Evolutionary conservation across 805 yeast genomes (phyloP), one percentile per base, ranked within the genome.

Genomic region (Pichia insulana): DNA sequence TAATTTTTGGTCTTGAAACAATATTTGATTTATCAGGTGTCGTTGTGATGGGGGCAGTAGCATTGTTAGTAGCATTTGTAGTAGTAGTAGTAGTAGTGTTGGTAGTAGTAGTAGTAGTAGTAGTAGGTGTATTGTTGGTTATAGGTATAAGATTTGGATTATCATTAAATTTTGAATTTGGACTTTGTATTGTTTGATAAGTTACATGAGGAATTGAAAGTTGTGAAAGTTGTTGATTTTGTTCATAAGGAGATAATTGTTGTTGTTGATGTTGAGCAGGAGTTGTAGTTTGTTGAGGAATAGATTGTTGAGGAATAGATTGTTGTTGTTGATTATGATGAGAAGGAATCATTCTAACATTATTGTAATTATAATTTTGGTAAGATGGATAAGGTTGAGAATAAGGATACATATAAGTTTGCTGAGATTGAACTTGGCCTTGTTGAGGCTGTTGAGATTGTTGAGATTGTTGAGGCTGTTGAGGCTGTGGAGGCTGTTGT

Each of bases 1-100:
- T 78, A 44, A 79, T 78, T 48, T 80, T 67, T 2, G 68, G 85
- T 28, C 82, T 63, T 39, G 67, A 59, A 11, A 68, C 68, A 9
- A 62, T 69, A 69, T 48, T 61, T 69, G 19, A 64, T 46, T 47
- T 65, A 69, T 6, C 69, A 69, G 25, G 5, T 26, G n/a, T n/a
- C n/a, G n/a, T n/a, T 10, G 61, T 62, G 7, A 52, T 50, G 7
- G 64, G 61, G 30, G 58, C 50, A 18, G 58, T 50, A 4, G 58
- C 57, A 3, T 41, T 30, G 16, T 39, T 38, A n/a, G 35, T 17
- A 3, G 30, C 6, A 18, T 26, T 34, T 13, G 31, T 27, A 12
- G 13, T 17, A 13, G 39, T 6, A n/a, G 37, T 28, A 15, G 41
- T 18, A 13, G 30, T 25, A 31, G 48, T 7, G 10, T 44, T 30